Evolutionary conservation across 2,329 filamentous ascomycete species (phyloP), one percentile per base, ranked within the genome.

Genomic region (Cyanodermella asteris): DNA sequence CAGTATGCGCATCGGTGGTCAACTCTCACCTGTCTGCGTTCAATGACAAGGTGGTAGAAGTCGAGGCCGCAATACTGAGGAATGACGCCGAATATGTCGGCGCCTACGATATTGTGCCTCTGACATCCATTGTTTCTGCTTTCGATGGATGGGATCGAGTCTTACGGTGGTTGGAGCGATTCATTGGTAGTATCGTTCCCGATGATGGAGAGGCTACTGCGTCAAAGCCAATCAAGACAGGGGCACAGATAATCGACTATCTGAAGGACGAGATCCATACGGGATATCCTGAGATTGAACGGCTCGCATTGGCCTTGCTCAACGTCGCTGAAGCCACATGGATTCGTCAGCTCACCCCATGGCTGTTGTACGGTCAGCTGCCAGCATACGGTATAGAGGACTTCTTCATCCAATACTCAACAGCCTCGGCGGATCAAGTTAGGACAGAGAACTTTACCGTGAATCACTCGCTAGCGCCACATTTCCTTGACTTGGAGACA

Each of bases 401-500:
- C 47, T 94, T 94, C 44, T 91, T 91, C 43, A 66, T 94, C 16
- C n/a, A n/a, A n/a, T n/a, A n/a, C n/a, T n/a, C n/a, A n/a, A n/a
- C n/a, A n/a, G n/a, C n/a, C n/a, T n/a, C n/a, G n/a, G n/a, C n/a
- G n/a, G n/a, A n/a, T n/a, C n/a, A n/a, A n/a, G n/a, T n/a, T n/a
- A 18, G 20, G 12, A 8, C 22, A n/a, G 26, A 64, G 50, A 63
- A 66, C 22, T 82, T 72, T 44, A 49, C 52, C 7, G 57, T 66
- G 24, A 55, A 67, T 16, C 45, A 55, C 6, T 53, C 56, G 11
- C 49, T 90, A 5, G 46, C 91, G 3, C 87, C 87, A 0, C 68
- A 66, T 8, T 91, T 91, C 41, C 77, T 93, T 5, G 71, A 70
- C 1, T 46, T 63, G 0, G 53, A 70, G 4, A 76, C 78, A 2